Conservation (phyloP, 2,329 filamentous ascomycete genomes). For the Aspergillus jensenii region DNA sequence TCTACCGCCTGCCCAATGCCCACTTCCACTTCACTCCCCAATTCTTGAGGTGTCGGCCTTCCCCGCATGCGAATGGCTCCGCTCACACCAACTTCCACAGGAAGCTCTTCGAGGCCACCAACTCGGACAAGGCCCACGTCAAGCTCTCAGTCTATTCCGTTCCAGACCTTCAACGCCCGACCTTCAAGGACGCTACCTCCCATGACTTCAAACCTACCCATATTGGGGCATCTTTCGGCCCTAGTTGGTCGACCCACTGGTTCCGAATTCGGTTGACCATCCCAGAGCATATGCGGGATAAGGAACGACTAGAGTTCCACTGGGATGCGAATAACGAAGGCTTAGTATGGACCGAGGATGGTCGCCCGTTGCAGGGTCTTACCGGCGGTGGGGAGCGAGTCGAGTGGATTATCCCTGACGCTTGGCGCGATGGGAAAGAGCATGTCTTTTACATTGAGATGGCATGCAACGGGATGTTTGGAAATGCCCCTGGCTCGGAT, state of each 20-base stretch:
- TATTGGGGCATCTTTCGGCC: constrained; percentile 80
- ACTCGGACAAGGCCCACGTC: constrained; percentile 71
- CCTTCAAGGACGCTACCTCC: constrained; percentile 79
- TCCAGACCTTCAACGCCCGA: constrained; percentile 74
- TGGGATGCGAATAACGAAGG: constrained; percentile 96
- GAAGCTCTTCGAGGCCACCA: constrained; percentile 69
- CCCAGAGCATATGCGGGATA: constrained; percentile 68
- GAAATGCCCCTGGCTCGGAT: constrained; percentile 81
- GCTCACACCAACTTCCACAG: constrained; percentile 37
- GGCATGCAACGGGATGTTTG: constrained; percentile 99
- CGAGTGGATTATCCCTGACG: constrained; percentile 85
- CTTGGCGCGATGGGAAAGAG: constrained; percentile 79
- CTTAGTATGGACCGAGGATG: constrained; percentile 88
- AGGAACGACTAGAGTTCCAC: constrained; percentile 86
- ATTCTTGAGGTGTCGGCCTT: neutral
- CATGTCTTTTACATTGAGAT: constrained; percentile 96
- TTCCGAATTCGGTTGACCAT: constrained; percentile 81
- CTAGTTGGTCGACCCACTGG: constrained; percentile 98
- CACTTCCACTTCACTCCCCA: neutral
- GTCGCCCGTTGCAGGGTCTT: constrained; percentile 85
- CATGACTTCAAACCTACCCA: constrained; percentile 73
- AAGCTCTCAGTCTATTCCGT: constrained; percentile 85
- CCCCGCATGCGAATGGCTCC: neutral
- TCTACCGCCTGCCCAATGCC: neutral
- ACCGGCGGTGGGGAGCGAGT: constrained; percentile 85